Evolutionary conservation across 306 rosid genomes (phyloP).

Genomic region (Fragaria nilgerrensis): DNA sequence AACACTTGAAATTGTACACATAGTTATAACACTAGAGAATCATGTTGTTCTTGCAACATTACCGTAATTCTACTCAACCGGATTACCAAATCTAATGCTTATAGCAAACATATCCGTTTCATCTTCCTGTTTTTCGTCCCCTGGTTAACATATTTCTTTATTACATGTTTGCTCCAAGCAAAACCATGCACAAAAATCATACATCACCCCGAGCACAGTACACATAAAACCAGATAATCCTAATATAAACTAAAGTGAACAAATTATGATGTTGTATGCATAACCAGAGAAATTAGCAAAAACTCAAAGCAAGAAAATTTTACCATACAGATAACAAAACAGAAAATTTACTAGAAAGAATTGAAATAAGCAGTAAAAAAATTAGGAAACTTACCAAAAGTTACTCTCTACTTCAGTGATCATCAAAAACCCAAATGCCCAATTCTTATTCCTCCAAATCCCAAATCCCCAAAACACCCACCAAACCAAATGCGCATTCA

Average conservation of each 20-base stretch:
- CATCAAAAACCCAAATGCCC: not conserved
- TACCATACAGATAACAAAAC: not conserved
- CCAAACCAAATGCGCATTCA: constrained; percentile 24
- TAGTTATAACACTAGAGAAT: not conserved
- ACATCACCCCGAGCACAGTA: not conserved
- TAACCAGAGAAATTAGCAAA: not conserved
- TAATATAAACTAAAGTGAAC: not conserved
- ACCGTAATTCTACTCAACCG: not conserved
- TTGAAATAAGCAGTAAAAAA: not conserved
- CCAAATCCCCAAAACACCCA: not conserved
- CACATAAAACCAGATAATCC: not conserved
- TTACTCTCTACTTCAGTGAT: not conserved
- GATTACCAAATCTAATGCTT: not conserved
- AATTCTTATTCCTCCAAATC: not conserved
- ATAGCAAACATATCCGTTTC: not conserved
- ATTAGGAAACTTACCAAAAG: constrained; percentile 6
- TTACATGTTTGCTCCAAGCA: not conserved
- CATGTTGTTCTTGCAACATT: not conserved
- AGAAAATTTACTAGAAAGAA: not conserved
- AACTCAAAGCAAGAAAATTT: not conserved
- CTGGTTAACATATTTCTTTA: not conserved
- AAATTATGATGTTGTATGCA: not conserved
- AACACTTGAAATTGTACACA: no score
- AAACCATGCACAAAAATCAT: not conserved
- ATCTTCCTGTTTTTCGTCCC: no score